Conservation (phyloP, 257 asterid genomes). For the Capsicum pubescens region DNA sequence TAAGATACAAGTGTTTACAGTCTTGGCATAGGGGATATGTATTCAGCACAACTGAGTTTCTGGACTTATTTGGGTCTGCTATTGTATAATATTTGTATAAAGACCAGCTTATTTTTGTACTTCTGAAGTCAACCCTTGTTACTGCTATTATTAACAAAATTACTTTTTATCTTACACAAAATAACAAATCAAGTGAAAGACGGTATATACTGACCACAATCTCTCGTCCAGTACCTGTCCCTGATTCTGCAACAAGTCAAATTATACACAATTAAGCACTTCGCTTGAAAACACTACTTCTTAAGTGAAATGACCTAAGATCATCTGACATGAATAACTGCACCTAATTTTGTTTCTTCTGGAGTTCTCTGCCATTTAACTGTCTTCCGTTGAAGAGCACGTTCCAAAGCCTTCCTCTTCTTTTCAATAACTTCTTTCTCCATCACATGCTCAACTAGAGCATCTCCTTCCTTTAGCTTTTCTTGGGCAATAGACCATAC, state of each 20-base stretch:
- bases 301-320: neutral
- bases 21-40: conserved; percentile 9
- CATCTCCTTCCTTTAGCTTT: conserved; percentile 48
- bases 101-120: conserved; percentile 21
- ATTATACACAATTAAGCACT: conserved; percentile 29
- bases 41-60: conserved; percentile 19
- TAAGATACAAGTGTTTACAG: neutral
- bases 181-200: conserved; percentile 3
- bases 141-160: neutral
- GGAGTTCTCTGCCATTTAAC: conserved; percentile 53
- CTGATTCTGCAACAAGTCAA: conserved; percentile 43
- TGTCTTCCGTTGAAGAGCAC: conserved; percentile 50
- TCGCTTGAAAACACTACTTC: neutral
- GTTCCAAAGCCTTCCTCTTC: conserved; percentile 51
- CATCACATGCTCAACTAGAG: conserved; percentile 47
- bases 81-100: neutral
- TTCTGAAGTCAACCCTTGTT: neutral
- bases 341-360: conserved; percentile 50
- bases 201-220: conserved; percentile 47
- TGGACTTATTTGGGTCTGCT: neutral
- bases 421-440: conserved; percentile 55
- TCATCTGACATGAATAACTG: conserved; percentile 26
- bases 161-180: neutral
- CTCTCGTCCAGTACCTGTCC: conserved; percentile 56
- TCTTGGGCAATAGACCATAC: conserved; percentile 52